Evolutionary conservation across 2,329 filamentous ascomycete species (phyloP).

Genomic region (Huntiella bhutanensis): DNA sequence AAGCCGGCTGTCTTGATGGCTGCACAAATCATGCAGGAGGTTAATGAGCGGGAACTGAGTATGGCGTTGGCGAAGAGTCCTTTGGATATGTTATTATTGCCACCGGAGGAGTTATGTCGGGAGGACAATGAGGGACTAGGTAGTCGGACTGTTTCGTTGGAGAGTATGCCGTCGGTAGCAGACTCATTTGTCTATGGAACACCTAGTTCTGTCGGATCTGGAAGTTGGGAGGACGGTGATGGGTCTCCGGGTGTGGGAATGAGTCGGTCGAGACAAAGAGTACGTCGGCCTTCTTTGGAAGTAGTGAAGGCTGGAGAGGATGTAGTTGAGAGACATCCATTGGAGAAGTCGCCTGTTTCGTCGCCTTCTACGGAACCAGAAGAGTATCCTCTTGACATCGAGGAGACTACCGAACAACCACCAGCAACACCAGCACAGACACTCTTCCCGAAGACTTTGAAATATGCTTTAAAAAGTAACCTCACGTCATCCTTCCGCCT

Average conservation of each 20-base stretch:
- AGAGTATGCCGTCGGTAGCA: conserved; percentile 41
- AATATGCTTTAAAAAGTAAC: conserved; percentile 45
- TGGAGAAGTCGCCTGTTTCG: conserved; percentile 22
- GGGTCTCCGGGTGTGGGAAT: neutral
- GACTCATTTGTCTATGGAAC: conserved; percentile 33
- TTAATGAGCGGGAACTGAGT: conserved; percentile 25
- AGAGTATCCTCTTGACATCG: conserved; percentile 31
- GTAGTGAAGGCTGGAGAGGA: too few species aligned
- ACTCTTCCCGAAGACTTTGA: conserved; percentile 5
- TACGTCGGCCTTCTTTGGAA: conserved; percentile 29
- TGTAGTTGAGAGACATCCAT: too few species aligned
- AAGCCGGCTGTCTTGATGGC: conserved; percentile 3
- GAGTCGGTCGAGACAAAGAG: conserved; percentile 16
- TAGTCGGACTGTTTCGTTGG: conserved; percentile 34
- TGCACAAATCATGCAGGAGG: conserved; percentile 7
- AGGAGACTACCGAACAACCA: conserved; percentile 27
- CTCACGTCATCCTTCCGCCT: conserved; percentile 47
- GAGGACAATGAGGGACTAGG: conserved; percentile 30
- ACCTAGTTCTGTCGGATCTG: conserved; percentile 30
- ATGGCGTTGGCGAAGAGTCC: conserved; percentile 33
- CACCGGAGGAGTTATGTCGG: conserved; percentile 32
- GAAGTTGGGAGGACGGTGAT: conserved; percentile 21
- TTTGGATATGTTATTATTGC: conserved; percentile 38
- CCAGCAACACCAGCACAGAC: too few species aligned
- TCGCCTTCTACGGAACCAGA: conserved; percentile 34